Conservation (phyloP, 176 grass and related monocot species). For the Carex parvula region DNA sequence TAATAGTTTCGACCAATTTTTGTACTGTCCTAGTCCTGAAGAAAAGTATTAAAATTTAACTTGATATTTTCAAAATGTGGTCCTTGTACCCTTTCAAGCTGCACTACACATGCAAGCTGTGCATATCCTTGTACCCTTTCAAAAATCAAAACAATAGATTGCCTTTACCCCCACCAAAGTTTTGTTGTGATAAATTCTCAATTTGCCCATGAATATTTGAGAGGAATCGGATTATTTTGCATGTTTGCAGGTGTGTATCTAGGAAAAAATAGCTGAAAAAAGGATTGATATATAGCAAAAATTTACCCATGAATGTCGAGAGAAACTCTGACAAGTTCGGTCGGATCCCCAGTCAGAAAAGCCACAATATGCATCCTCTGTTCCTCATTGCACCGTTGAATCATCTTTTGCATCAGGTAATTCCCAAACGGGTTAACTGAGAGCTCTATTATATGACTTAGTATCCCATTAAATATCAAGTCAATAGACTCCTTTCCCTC, state of each 20-base stretch:
- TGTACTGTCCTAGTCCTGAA: conserved; percentile 74
- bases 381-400: conserved; percentile 53
- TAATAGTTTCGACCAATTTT: conserved; percentile 71
- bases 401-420: conserved; percentile 93
- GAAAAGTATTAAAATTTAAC: neutral
- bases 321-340: conserved; percentile 54
- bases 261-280: neutral
- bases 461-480: conserved; percentile 51
- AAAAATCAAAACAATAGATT: neutral
- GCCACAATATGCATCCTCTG: conserved; percentile 56
- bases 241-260: neutral
- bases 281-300: neutral
- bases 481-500: conserved; percentile 60
- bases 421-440: conserved; percentile 79
- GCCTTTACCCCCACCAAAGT: neutral
- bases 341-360: conserved; percentile 38
- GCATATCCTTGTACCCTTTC: too few relatives aligned
- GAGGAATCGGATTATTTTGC: neutral
- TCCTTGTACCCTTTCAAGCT: too few relatives aligned
- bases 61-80: neutral
- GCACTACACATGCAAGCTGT: too few relatives aligned
- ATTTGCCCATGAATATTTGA: neutral
- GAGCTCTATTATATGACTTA: conserved; percentile 58
- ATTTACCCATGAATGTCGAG: conserved; percentile 71
- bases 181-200: neutral